Percentiles rank a stretch among this genome's conserved stretches.
Evolutionary conservation across 1,284 basidiomycete species (phyloP).

Genomic region (Coniferiporia weirii): DNA sequence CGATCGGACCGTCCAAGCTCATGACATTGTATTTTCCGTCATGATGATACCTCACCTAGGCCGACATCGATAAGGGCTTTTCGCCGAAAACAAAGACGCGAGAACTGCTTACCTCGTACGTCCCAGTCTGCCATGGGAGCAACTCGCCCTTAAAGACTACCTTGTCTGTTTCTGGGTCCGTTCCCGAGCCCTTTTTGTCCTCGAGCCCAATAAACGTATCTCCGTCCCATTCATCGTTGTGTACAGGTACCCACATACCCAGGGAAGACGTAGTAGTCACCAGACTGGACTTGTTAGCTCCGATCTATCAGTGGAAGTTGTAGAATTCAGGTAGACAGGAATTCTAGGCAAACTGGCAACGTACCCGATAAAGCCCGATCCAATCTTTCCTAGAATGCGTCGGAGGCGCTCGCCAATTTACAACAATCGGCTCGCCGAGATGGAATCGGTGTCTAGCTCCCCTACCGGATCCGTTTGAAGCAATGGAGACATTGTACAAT

Average conservation of each 20-base stretch:
- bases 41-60: conserved; percentile 78
- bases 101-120: conserved; percentile 70
- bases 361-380: conserved; percentile 88
- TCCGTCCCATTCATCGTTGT: conserved; percentile 91
- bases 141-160: conserved; percentile 73
- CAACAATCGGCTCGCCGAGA: conserved; percentile 83
- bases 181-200: conserved; percentile 30
- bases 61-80: background rate
- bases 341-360: conserved; percentile 20
- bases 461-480: conserved; percentile 38
- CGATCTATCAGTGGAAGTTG: conserved; percentile 48
- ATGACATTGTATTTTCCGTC: conserved; percentile 97
- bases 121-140: conserved; percentile 83
- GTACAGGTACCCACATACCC: conserved; percentile 91
- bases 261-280: conserved; percentile 85
- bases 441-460: conserved; percentile 65
- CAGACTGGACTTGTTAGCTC: conserved; percentile 76
- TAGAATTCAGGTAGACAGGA: conserved; percentile 11
- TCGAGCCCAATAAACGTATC: conserved; percentile 62
- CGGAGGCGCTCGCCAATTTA: conserved; percentile 84
- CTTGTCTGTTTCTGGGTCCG: conserved; percentile 55
- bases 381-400: conserved; percentile 93
- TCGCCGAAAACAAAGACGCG: background rate
- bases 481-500: conserved; percentile 69
- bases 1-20: conserved; percentile 75